phyloP scores from a whole-genome alignment of 257 asterid genomes.

The Rauvolfia tetraphylla region DNA sequence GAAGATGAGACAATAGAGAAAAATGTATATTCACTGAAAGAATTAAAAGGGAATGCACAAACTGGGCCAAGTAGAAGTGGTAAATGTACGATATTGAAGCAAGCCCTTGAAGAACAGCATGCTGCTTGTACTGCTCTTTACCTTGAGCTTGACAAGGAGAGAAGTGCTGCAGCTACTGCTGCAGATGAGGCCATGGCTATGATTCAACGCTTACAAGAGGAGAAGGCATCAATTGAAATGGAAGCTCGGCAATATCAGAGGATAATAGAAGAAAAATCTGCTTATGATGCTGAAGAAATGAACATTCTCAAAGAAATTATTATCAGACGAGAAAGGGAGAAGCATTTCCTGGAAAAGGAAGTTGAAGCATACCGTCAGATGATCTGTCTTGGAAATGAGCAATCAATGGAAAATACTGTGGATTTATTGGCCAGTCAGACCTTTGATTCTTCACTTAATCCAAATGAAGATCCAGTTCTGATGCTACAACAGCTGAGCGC shows the following conservation, averaged over 20 bases:
- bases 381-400: conserved; percentile 34
- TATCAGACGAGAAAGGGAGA: conserved; percentile 73
- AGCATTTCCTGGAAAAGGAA: conserved; percentile 68
- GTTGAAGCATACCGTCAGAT: conserved; percentile 59
- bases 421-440: conserved; percentile 18
- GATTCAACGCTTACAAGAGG: conserved; percentile 92
- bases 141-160: conserved; percentile 86
- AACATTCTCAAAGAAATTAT: conserved; percentile 70
- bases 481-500: conserved; percentile 37
- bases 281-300: conserved; percentile 88
- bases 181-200: conserved; percentile 99
- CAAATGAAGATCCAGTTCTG: conserved; percentile 42
- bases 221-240: conserved; percentile 80
- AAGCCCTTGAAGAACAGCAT: conserved; percentile 58
- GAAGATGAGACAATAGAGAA: conserved; percentile 33
- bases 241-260: conserved; percentile 88
- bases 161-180: conserved; percentile 86
- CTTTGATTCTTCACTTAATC: conserved; percentile 27
- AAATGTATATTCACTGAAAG: conserved; percentile 26
- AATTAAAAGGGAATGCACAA: conserved; percentile 4
- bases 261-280: conserved; percentile 75
- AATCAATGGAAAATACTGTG: conserved; percentile 17
- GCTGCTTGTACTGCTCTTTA: conserved; percentile 34
- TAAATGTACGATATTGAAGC: conserved; percentile 43
- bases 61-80: conserved; percentile 19